Evolutionary conservation across 2,329 filamentous ascomycete genomes (phyloP), one percentile per base, ranked within the genome.

Genomic region (Exophiala oligosperma): DNA sequence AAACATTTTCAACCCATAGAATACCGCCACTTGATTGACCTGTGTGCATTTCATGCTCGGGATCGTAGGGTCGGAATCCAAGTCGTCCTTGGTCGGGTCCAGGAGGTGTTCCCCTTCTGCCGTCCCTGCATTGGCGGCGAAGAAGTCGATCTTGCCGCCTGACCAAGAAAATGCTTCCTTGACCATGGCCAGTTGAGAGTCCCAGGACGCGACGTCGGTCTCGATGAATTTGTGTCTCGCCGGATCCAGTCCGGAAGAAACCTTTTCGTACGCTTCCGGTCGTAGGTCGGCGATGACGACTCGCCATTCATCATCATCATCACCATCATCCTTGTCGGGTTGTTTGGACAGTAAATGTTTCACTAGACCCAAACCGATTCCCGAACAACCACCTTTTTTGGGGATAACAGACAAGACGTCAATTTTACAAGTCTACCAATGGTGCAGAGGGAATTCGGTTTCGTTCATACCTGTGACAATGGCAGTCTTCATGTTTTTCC

Each of bases 301-400:
- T 14, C 74, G 76, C 28, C 82, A 84, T 43, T 43, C n/a, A 3
- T n/a, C 14, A 17, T n/a, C 14, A 17, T 17, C 17, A 17, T 17
- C 17, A 17, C 17, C 17, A 17, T 17, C 17, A 17, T 17, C 17
- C 17, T 17, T 17, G 41, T 60, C 37, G 4, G 56, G 24, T 23
- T 57, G 24, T 23, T 57, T 51, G 0, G 76, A 71, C 6, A 86
- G 72, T 12, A 85, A 76, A 1, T 81, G 72, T 7, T 78, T 69
- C 6, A 79, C 76, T 1, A 84, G 84, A 54, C 81, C 81, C 12
- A 84, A 76, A 32, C 84, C 84, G 53, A 87, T 87, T 14, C 84
- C 84, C 2, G 82, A 84, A 0, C 81, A 82, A 56, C 81, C 81
- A 49, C 84, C 83, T 79, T 54, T 59, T 29, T n/a, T 17, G 17